A percentile compares a stretch with the other conserved stretches of the same genome.
Conservation (phyloP, 1,139 yeast genomes). For the Nakaseomyces sp. region DNA sequence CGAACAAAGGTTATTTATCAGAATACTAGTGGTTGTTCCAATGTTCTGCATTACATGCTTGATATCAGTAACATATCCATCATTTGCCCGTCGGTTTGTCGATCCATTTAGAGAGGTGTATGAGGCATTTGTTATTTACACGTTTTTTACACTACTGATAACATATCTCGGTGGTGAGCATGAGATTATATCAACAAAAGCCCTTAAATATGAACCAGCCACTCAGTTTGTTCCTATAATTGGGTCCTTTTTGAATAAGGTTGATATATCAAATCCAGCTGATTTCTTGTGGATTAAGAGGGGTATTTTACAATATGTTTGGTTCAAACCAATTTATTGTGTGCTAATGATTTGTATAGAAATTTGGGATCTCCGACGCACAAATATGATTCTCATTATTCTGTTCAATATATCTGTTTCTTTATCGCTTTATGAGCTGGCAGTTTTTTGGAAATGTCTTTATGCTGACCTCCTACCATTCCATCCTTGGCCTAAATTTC, state of each 20-base stretch:
- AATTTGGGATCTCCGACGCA: constrained; percentile 33
- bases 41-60: constrained; percentile 46
- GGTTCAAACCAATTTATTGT: constrained; percentile 82
- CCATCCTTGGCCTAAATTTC: constrained; percentile 84
- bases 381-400: constrained; percentile 38
- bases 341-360: constrained; percentile 46
- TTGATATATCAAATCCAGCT: constrained; percentile 82
- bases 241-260: constrained; percentile 40
- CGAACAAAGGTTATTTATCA: constrained; percentile 75
- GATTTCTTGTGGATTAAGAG: constrained; percentile 71
- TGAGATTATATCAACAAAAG: constrained; percentile 56
- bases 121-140: constrained; percentile 92
- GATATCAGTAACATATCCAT: constrained; percentile 46
- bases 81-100: constrained; percentile 34
- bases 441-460: constrained; percentile 85
- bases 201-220: constrained; percentile 70
- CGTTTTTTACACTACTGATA: constrained; percentile 77
- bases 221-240: constrained; percentile 55
- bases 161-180: constrained; percentile 88
- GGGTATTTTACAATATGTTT: constrained; percentile 86
- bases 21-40: constrained; percentile 61
- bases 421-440: constrained; percentile 72
- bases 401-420: constrained; percentile 76
- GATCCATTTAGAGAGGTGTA: constrained; percentile 83
- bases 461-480: constrained; percentile 68